Evolutionary conservation across 2,329 filamentous ascomycete species (phyloP).

Genomic region (Colletotrichum noveboracense): DNA sequence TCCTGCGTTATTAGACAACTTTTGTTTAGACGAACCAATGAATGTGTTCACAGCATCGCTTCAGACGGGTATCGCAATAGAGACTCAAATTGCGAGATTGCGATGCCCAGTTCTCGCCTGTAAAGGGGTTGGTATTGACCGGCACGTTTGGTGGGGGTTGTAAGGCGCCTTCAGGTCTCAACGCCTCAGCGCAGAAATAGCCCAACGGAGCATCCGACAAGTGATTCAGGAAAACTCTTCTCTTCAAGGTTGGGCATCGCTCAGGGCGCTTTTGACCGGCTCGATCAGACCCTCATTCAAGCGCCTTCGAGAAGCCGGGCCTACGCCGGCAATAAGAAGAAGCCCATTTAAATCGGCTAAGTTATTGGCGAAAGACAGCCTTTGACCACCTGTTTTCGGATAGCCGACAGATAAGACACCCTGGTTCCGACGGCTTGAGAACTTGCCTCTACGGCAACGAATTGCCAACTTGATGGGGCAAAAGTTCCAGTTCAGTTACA

Average conservation of each 20-base stretch:
- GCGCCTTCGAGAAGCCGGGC: not conserved
- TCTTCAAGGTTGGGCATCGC: not conserved
- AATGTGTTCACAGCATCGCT: not conserved
- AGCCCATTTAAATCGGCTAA: not conserved
- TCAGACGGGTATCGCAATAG: not conserved
- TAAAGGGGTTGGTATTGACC: not conserved
- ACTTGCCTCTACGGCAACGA: not conserved
- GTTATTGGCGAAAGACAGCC: not conserved
- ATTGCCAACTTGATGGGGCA: not conserved
- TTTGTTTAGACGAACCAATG: not conserved
- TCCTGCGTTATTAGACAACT: not conserved
- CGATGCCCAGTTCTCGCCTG: not conserved
- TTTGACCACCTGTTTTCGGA: not conserved
- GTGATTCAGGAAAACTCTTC: not conserved
- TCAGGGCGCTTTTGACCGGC: not conserved
- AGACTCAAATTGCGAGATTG: not conserved
- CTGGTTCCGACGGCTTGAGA: not conserved
- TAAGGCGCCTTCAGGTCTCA: not conserved
- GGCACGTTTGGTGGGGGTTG: not conserved
- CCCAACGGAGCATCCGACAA: not conserved
- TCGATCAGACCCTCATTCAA: not conserved
- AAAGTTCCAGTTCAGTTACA: not conserved
- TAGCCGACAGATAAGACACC: slow-evolving; percentile 7
- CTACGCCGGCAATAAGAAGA: not conserved
- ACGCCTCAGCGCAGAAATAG: not conserved